A percentile compares a stretch with the other conserved stretches of the same genome.
Evolutionary conservation across 2,329 filamentous ascomycete genomes (phyloP).

Genomic region (Pochonia chlamydosporia): DNA sequence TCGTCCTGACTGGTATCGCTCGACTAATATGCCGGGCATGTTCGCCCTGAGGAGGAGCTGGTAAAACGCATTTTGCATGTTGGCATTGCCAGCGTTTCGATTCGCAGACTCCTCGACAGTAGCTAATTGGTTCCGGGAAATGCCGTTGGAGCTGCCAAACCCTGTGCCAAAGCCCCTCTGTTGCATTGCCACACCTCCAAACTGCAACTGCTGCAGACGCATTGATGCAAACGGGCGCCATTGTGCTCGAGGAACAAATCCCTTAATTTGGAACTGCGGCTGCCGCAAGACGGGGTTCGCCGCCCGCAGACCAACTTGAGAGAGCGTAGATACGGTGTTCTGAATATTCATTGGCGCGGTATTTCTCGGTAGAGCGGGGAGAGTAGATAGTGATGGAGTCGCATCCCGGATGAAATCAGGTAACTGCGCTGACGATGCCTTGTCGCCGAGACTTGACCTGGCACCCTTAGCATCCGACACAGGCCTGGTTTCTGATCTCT

Average conservation of each 20-base stretch:
- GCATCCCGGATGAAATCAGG: conserved; percentile 23
- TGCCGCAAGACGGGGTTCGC: conserved; percentile 21
- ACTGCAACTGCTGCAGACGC: conserved; percentile 11
- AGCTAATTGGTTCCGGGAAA: conserved; percentile 64
- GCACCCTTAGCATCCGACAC: conserved; percentile 9
- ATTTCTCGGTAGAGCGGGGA: neutral
- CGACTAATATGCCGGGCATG: conserved; percentile 87
- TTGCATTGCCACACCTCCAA: conserved; percentile 9
- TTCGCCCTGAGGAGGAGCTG: conserved; percentile 84
- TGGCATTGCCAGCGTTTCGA: conserved; percentile 80
- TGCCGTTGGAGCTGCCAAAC: conserved; percentile 40
- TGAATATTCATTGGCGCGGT: conserved; percentile 11
- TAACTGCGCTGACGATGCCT: conserved; percentile 14
- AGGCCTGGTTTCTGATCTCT: conserved; percentile 7
- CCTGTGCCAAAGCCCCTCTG: conserved; percentile 18
- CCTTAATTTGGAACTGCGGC: conserved; percentile 18
- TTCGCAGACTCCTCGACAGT: conserved; percentile 89
- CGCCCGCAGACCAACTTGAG: conserved; percentile 22
- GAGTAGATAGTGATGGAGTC: conserved; percentile 1
- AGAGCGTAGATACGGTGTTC: conserved; percentile 17
- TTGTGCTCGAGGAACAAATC: conserved; percentile 1
- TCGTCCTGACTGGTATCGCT: conserved; percentile 79
- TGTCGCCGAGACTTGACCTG: neutral
- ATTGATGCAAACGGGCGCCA: conserved; percentile 13
- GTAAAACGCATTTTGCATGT: conserved; percentile 90